phyloP scores from a whole-genome alignment of 2,329 filamentous ascomycete genomes.

The Apiospora aurea region DNA sequence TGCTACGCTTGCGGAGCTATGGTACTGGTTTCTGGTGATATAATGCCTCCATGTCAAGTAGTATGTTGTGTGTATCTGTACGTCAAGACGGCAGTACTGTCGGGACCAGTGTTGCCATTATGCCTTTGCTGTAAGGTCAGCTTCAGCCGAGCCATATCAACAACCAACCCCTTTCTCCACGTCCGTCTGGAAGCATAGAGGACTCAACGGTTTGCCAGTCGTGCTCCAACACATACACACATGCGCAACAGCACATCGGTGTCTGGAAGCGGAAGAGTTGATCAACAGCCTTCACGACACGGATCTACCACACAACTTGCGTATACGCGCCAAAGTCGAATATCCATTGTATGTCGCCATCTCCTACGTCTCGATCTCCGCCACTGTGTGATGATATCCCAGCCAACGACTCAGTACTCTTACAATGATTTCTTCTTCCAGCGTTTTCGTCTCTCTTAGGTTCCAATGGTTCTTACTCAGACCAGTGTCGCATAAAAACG shows the following conservation, averaged over 20 bases:
- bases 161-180: background rate
- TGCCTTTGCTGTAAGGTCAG: background rate
- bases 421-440: background rate
- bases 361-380: background rate
- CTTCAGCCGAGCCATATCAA: background rate
- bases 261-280: background rate
- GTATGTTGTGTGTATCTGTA: background rate
- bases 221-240: background rate
- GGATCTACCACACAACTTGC: background rate
- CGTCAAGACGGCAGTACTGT: background rate
- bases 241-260: no score
- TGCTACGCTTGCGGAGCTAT: no score
- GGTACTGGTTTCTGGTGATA: no score
- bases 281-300: background rate
- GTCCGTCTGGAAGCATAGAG: background rate
- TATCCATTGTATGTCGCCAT: background rate
- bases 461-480: background rate
- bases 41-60: no score
- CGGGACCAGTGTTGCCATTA: background rate
- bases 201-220: no score
- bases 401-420: background rate
- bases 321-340: background rate
- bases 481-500: background rate
- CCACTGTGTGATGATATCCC: background rate
- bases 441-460: background rate